Evolutionary conservation across 306 rosid genomes (phyloP), one percentile per base, ranked within the genome.

Genomic region (Castanea mollissima): DNA sequence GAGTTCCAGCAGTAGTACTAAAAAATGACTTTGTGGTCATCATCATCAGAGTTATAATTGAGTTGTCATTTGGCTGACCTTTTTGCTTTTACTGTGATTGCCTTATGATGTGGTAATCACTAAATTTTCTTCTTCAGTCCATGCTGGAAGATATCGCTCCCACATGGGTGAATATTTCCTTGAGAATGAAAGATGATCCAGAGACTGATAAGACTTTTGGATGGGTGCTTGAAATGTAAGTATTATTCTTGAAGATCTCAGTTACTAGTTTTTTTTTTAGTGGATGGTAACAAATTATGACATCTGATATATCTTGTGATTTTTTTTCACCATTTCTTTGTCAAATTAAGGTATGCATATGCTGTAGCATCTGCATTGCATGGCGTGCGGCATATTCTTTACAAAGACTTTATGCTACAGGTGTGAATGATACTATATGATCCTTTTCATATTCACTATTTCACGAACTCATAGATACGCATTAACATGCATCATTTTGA

Each of bases 221-320:
- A 83, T 94, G 97, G 98, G 98, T 92, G 86, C 98, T 92, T 81
- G 97, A 94, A 87, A 94, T 94, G 98, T 94, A 76, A 92, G 98
- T 86, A 80, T 69, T 74, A 34, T 29, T 57, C n/a, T 6, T 27
- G 8, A 15, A 63, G 49, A 73, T 78, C 60, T 82, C 15, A 49
- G 12, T 41, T 58, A 18, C 52, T 76, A 32, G 32, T 73, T 83
- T 77, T 64, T 25, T 25, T 21, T 57, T 60, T 27, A 31, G 27
- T 68, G 56, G 58, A 41, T 38, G 23, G 76, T 79, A 74, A 73
- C 64, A 60, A 64, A 55, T 85, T 46, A 63, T 82, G 32, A 51
- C 73, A 32, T 76, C 59, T 78, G 75, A 78, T 67, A 21, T 76
- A 64, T 32, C 78, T 55, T 82, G 68, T 82, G 56, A 81, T 85